Evolutionary conservation across 2,329 filamentous ascomycete species (phyloP).

Genomic region (Myriosclerotinia scirpicola): DNA sequence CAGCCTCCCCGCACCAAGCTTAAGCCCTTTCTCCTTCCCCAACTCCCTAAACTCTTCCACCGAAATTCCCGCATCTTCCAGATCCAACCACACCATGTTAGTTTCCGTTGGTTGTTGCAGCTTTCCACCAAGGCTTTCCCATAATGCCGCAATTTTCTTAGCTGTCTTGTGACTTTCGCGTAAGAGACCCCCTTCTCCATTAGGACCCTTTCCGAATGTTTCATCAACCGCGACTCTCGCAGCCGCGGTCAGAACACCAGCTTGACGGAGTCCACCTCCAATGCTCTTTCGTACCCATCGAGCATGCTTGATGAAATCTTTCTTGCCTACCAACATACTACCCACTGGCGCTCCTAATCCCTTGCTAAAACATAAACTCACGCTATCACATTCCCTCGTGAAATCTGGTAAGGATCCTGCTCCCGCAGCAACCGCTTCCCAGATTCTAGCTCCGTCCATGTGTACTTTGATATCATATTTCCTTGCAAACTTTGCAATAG

Average conservation of each 20-base stretch:
- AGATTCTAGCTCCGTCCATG: slow-evolving; percentile 76
- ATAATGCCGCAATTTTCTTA: slow-evolving; percentile 58
- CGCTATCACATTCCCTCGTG: slow-evolving; percentile 67
- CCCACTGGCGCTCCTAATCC: slow-evolving; percentile 80
- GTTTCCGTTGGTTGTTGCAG: slow-evolving; percentile 62
- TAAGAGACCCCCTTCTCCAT: slow-evolving; percentile 62
- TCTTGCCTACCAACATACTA: slow-evolving; percentile 64
- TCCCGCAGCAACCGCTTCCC: slow-evolving; percentile 75
- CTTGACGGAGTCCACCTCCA: slow-evolving; percentile 75
- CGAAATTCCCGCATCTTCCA: slow-evolving; percentile 55
- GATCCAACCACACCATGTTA: slow-evolving; percentile 74
- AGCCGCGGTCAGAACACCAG: slow-evolving; percentile 73
- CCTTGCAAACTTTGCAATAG: slow-evolving; percentile 69
- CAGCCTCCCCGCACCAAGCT: slow-evolving; percentile 56
- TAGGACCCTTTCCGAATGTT: slow-evolving; percentile 63
- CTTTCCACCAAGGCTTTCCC: slow-evolving; percentile 61
- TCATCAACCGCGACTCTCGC: slow-evolving; percentile 77
- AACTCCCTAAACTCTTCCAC: slow-evolving; percentile 54
- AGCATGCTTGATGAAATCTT: slow-evolving; percentile 60
- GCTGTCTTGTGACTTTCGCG: slow-evolving; percentile 61
- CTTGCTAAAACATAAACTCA: slow-evolving; percentile 79
- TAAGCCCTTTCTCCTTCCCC: slow-evolving; percentile 58
- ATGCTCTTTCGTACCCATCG: slow-evolving; percentile 79
- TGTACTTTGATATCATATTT: slow-evolving; percentile 67
- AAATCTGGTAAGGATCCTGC: slow-evolving; percentile 67